phyloP scores from a whole-genome alignment of 2,329 filamentous ascomycete species.

The Colletotrichum orchidophilum region DNA sequence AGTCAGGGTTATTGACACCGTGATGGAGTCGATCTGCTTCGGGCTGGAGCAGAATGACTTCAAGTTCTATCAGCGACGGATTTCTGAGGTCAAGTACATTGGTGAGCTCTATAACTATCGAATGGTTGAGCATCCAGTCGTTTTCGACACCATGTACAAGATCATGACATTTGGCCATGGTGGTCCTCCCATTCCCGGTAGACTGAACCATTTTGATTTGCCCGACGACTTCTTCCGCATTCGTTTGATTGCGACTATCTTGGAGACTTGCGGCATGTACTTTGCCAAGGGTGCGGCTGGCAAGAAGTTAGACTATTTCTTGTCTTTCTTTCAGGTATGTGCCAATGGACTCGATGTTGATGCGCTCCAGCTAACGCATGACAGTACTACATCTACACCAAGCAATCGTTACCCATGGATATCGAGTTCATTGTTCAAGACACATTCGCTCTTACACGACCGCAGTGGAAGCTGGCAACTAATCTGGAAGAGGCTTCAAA shows the following conservation, averaged over 20 bases:
- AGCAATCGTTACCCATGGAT: slow-evolving; percentile 92
- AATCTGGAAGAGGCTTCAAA: slow-evolving; percentile 85
- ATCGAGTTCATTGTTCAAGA: slow-evolving; percentile 97
- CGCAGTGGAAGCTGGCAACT: slow-evolving; percentile 89
- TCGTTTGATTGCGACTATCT: slow-evolving; percentile 84
- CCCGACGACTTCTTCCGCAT: slow-evolving; percentile 97
- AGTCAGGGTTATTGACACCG: slow-evolving; percentile 88
- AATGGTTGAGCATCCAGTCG: slow-evolving; percentile 92
- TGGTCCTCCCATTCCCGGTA: slow-evolving; percentile 84
- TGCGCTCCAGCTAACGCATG: slow-evolving; percentile 26
- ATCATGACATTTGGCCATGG: slow-evolving; percentile 92
- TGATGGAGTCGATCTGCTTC: slow-evolving; percentile 87
- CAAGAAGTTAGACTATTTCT: slow-evolving; percentile 97
- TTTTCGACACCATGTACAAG: slow-evolving; percentile 95
- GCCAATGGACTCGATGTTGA: background rate
- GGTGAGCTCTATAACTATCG: slow-evolving; percentile 98
- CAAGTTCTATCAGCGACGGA: slow-evolving; percentile 93
- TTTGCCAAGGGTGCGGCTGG: slow-evolving; percentile 93
- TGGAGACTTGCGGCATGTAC: slow-evolving; percentile 96
- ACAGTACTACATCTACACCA: slow-evolving; percentile 93
- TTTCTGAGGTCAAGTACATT: slow-evolving; percentile 95
- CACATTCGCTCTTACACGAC: slow-evolving; percentile 83
- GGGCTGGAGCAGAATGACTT: slow-evolving; percentile 97
- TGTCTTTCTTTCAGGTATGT: slow-evolving; percentile 87
- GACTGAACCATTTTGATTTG: slow-evolving; percentile 80